Evolutionary conservation across 495 filamentous ascomycete genomes (phyloP).

Genomic region (Penicillium alfredii): DNA sequence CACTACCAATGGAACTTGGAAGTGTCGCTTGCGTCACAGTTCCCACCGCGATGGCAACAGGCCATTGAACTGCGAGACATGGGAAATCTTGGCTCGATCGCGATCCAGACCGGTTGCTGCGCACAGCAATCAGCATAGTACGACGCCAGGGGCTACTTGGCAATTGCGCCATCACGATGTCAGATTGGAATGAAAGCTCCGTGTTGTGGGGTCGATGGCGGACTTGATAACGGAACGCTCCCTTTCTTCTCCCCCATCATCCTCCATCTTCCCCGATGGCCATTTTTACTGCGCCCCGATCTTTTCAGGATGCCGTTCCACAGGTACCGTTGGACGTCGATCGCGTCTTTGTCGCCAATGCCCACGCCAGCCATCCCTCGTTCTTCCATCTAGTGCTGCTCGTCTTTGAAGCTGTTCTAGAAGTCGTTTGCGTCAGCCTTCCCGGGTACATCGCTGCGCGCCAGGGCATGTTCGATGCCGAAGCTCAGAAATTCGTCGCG

Average conservation of each 20-base stretch:
- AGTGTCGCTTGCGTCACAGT: no score
- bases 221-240: conserved; percentile 6
- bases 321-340: conserved; percentile 30
- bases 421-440: conserved; percentile 90
- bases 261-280: conserved; percentile 30
- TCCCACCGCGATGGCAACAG: no score
- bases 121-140: no score
- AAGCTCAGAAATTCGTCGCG: conserved; percentile 90
- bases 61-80: no score
- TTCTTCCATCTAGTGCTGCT: conserved; percentile 73
- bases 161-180: no score
- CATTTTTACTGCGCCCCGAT: conserved; percentile 56
- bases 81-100: no score
- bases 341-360: conserved; percentile 18
- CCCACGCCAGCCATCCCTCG: conserved; percentile 53
- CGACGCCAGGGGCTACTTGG: no score
- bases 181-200: no score
- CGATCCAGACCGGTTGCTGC: no score
- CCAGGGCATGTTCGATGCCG: conserved; percentile 85
- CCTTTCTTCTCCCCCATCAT: background rate
- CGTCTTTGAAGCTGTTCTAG: conserved; percentile 92
- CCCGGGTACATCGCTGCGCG: conserved; percentile 93
- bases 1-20: no score
- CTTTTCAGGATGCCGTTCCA: conserved; percentile 53
- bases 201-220: no score